Conservation (phyloP, 1,139 yeast species). For the Yamadazyma spencermartinsiae region DNA sequence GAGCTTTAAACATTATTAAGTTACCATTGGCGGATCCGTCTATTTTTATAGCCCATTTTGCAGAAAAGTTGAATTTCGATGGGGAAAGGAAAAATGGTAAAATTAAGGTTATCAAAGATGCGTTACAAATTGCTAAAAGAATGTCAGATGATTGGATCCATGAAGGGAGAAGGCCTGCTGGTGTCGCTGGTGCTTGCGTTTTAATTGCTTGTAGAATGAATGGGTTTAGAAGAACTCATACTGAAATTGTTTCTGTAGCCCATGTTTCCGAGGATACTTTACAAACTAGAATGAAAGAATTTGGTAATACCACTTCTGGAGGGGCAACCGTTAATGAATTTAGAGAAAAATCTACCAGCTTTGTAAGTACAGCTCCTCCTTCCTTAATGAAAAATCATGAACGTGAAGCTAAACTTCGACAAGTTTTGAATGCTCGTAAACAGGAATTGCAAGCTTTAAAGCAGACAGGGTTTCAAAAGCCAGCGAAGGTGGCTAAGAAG, state of each 20-base stretch:
- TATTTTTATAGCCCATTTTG: conserved; percentile 89
- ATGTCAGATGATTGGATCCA: conserved; percentile 96
- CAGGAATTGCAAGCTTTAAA: conserved; percentile 1
- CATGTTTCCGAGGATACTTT: conserved; percentile 94
- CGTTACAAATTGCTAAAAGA: conserved; percentile 79
- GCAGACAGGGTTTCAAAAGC: conserved; percentile 1
- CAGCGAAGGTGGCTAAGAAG: background rate
- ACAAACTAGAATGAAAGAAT: conserved; percentile 86
- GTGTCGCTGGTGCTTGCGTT: conserved; percentile 96
- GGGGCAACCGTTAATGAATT: conserved; percentile 71
- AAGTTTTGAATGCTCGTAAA: conserved; percentile 2
- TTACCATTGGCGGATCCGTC: conserved; percentile 94
- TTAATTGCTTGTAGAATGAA: conserved; percentile 95
- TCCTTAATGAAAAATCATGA: conserved; percentile 59
- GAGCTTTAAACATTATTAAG: conserved; percentile 68
- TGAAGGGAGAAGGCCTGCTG: conserved; percentile 97
- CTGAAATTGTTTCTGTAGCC: conserved; percentile 92
- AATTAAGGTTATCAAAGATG: conserved; percentile 80
- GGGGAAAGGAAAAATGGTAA: conserved; percentile 51
- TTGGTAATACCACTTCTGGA: conserved; percentile 76
- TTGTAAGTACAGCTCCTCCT: conserved; percentile 74
- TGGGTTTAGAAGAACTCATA: conserved; percentile 85
- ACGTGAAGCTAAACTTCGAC: conserved; percentile 26
- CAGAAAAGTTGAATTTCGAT: conserved; percentile 72
- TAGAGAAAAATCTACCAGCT: conserved; percentile 40